Percentiles rank a stretch among this genome's conserved stretches.
These are phyloP conservation scores for Globomyces pollinis-pini DNA, from an alignment of 192 early-diverging fungal species.

Conservation along the genomic window DNA sequence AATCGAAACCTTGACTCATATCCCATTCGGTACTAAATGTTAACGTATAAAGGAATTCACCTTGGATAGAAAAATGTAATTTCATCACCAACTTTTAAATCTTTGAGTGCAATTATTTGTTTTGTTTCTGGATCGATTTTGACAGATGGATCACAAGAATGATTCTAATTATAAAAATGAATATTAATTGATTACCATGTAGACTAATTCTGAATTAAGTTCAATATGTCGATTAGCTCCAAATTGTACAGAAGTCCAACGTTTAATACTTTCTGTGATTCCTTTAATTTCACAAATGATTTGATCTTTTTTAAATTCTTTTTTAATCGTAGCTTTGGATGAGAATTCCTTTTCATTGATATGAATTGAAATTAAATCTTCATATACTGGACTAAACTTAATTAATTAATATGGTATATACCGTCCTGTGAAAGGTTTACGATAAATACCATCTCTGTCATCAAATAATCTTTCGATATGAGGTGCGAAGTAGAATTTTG, in stretches of 20 bases:
- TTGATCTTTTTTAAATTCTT: conserved; percentile 11
- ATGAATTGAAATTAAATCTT: too few relatives aligned
- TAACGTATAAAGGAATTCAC: too few relatives aligned
- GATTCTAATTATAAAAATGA: too few relatives aligned
- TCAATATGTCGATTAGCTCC: conserved; percentile 25
- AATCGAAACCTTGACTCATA: conserved; percentile 38
- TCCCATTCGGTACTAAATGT: conserved; percentile 39
- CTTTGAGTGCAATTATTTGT: conserved; percentile 17
- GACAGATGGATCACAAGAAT: conserved; percentile 33
- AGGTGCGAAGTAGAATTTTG: too few relatives aligned
- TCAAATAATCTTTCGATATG: too few relatives aligned
- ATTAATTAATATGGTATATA: too few relatives aligned
- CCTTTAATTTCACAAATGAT: conserved; percentile 17
- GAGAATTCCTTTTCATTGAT: too few relatives aligned
- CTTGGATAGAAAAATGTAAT: conserved; percentile 45
- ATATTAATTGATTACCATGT: conserved; percentile 21
- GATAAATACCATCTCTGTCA: too few relatives aligned
- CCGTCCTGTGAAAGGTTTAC: too few relatives aligned
- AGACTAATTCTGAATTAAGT: conserved; percentile 28
- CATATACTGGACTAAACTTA: too few relatives aligned
- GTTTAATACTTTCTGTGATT: conserved; percentile 7
- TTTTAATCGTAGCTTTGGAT: conserved; percentile 19
- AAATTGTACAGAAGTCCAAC: conserved; percentile 30
- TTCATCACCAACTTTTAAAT: conserved; percentile 31
- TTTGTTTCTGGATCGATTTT: conserved; percentile 12